These are phyloP conservation scores for Beta macrorhiza DNA, from an alignment of 179 eudicot genomes.

Conservation along the genomic window DNA sequence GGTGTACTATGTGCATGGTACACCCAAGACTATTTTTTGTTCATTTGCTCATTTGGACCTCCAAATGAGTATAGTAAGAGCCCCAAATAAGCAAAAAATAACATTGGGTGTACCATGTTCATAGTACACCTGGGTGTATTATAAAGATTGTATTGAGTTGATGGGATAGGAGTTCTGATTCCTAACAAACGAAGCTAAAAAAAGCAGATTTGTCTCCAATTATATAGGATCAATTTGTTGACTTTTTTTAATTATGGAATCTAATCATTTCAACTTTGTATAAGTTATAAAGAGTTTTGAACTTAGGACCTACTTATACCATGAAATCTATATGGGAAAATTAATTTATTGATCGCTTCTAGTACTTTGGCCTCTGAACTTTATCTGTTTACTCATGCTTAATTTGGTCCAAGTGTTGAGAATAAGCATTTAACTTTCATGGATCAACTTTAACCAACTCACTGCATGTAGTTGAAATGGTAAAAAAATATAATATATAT, in stretches of 20 bases:
- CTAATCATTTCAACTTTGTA: slow-evolving; percentile 29
- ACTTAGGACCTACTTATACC: background rate
- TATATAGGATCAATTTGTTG: slow-evolving; percentile 21
- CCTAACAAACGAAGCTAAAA: slow-evolving; percentile 19
- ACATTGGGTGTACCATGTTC: no score
- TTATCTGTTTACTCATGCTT: slow-evolving; percentile 4
- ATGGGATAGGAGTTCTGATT: slow-evolving; percentile 23
- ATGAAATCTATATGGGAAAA: background rate
- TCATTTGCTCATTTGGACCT: no score
- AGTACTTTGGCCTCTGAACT: slow-evolving; percentile 10
- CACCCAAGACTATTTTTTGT: no score
- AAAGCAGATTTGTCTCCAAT: slow-evolving; percentile 25
- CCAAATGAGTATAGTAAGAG: no score
- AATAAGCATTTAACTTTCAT: slow-evolving; percentile 20
- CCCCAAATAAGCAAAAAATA: no score
- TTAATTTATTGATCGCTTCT: background rate
- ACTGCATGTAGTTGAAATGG: slow-evolving; percentile 9
- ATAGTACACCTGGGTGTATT: no score
- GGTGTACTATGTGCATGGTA: no score
- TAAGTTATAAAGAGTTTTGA: slow-evolving; percentile 6
- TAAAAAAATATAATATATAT: background rate
- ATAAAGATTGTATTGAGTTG: background rate
- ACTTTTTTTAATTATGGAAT: slow-evolving; percentile 23
- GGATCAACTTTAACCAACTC: slow-evolving; percentile 14
- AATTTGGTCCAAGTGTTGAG: slow-evolving; percentile 17